Percentiles rank a stretch among this genome's conserved stretches.
phyloP scores from a whole-genome alignment of 1,139 yeast species.

The Saccharomyces hybrid region DNA sequence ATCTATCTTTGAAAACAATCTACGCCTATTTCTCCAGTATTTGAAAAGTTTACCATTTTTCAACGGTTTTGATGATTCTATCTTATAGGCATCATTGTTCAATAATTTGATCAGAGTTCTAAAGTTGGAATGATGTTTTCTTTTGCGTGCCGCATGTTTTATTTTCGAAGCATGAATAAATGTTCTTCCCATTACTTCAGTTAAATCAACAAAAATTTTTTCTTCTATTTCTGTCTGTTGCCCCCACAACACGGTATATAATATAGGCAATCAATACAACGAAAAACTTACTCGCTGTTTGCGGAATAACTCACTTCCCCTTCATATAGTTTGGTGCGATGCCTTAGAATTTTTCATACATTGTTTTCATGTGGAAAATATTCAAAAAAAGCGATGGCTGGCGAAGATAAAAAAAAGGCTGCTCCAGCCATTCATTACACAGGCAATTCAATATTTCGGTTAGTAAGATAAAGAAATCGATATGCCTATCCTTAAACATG shows the following conservation, averaged over 20 bases:
- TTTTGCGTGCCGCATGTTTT: constrained; percentile 6
- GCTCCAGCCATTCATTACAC: not conserved
- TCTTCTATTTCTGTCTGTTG: not conserved
- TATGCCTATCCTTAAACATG: not conserved
- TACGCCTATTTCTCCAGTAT: constrained; percentile 24
- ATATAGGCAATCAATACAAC: not conserved
- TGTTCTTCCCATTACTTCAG: constrained; percentile 7
- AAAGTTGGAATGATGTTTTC: constrained; percentile 8
- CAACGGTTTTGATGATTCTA: constrained; percentile 10
- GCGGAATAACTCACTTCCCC: not conserved
- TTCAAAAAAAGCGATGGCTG: not conserved
- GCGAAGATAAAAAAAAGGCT: not conserved
- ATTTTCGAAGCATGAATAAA: constrained; percentile 12
- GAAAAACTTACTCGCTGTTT: not conserved
- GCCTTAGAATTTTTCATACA: not conserved
- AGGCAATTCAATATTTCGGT: not conserved
- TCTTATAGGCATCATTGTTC: constrained; percentile 12
- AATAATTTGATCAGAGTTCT: constrained; percentile 11
- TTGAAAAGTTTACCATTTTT: constrained; percentile 17
- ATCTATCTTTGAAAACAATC: constrained; percentile 21
- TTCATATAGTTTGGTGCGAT: not conserved
- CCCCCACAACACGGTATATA: not conserved
- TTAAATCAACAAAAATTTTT: not conserved
- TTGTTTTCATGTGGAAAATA: not conserved
- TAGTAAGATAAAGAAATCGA: not conserved